A percentile compares a stretch with the other conserved stretches of the same genome.
Evolutionary conservation across 331 rosid genomes (phyloP).

Genomic region (Acacia concinna): DNA sequence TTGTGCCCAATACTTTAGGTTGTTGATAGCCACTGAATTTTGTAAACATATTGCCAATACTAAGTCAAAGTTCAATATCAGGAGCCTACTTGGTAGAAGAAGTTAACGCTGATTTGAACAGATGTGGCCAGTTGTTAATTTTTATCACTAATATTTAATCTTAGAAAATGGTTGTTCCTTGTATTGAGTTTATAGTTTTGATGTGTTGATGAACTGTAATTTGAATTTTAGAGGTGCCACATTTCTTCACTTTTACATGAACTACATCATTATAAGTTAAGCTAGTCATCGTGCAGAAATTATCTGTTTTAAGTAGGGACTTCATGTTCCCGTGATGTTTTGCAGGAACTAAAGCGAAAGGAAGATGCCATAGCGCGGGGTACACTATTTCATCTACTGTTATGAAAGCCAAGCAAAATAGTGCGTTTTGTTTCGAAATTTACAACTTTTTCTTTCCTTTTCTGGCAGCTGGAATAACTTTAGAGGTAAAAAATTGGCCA

Average conservation of each 20-base stretch:
- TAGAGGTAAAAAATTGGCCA: constrained; percentile 93
- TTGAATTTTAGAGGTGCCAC: constrained; percentile 1
- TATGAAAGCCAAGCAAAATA: background rate
- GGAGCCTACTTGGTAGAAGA: background rate
- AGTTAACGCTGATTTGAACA: constrained; percentile 15
- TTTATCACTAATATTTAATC: constrained; percentile 9
- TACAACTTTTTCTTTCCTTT: background rate
- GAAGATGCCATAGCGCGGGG: constrained; percentile 80
- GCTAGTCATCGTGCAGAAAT: constrained; percentile 8
- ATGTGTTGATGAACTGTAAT: background rate
- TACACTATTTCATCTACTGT: constrained; percentile 38
- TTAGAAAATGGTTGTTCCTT: background rate
- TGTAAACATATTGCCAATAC: background rate
- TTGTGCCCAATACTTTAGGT: background rate
- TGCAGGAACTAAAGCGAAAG: constrained; percentile 78
- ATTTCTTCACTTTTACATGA: constrained; percentile 18
- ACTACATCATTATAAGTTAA: constrained; percentile 1
- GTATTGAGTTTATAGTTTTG: constrained; percentile 5
- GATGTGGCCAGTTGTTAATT: background rate
- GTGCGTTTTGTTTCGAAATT: constrained; percentile 8
- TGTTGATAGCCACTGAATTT: background rate
- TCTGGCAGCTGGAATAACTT: constrained; percentile 76
- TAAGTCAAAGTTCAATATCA: background rate
- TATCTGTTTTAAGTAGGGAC: constrained; percentile 9
- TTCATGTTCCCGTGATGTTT: constrained; percentile 31